A percentile compares a stretch with the other conserved stretches of the same genome.
Evolutionary conservation across 305 asterid species (phyloP).

Genomic region (Fraxinus greggii): DNA sequence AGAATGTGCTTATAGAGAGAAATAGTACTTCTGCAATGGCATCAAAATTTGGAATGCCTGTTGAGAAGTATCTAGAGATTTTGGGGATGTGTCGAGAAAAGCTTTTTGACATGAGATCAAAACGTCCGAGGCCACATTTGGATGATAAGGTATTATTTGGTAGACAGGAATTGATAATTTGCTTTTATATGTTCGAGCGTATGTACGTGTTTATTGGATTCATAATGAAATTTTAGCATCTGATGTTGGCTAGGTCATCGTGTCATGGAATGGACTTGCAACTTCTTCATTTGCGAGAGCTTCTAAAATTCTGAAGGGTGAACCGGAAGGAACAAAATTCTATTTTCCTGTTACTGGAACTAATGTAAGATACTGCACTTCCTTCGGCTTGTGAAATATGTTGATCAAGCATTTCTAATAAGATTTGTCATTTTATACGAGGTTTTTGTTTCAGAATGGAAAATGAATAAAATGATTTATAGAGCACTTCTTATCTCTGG

Average conservation of each 20-base stretch:
- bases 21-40: constrained; percentile 61
- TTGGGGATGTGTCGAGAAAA: constrained; percentile 57
- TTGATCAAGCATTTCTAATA: neutral
- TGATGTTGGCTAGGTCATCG: constrained; percentile 62
- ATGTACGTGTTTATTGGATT: neutral
- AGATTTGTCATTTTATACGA: neutral
- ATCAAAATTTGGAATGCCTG: constrained; percentile 54
- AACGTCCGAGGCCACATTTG: constrained; percentile 78
- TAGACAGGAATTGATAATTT: neutral
- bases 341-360: constrained; percentile 67
- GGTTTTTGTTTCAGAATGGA: neutral
- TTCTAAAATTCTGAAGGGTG: constrained; percentile 67
- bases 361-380: constrained; percentile 48
- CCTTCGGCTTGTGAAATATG: neutral
- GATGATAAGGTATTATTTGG: constrained; percentile 74
- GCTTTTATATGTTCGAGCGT: neutral
- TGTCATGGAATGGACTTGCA: constrained; percentile 92
- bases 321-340: constrained; percentile 57
- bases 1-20: constrained; percentile 81
- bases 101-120: constrained; percentile 58
- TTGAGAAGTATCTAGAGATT: constrained; percentile 57
- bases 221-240: neutral
- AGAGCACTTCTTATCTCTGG: neutral
- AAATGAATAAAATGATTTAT: neutral
- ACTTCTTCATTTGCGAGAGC: constrained; percentile 92